Conservation (phyloP, 208 protist genomes). For the Wallacemonas rigidus region DNA sequence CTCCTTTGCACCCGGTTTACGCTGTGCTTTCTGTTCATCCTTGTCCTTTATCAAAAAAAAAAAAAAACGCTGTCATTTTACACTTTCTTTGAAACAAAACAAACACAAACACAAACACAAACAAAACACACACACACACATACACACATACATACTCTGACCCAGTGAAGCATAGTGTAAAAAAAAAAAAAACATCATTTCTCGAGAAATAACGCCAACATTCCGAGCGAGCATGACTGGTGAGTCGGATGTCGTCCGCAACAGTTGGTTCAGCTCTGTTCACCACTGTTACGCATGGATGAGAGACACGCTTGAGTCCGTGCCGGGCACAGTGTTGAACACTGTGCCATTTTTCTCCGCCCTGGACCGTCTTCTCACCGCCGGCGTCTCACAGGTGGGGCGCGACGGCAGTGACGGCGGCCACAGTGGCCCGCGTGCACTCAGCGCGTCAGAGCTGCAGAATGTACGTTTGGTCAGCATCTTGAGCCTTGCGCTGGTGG, state of each 20-base stretch:
- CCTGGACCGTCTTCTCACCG: constrained; percentile 3
- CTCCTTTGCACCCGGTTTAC: no score
- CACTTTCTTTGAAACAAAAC: background rate
- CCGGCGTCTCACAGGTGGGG: background rate
- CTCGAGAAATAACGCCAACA: no score
- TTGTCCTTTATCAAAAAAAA: background rate
- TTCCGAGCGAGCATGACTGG: background rate
- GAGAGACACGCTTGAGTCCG: background rate
- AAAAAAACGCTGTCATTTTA: background rate
- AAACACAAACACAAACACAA: background rate
- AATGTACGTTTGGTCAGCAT: background rate
- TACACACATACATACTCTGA: background rate
- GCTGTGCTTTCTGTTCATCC: background rate
- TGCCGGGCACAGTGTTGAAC: background rate
- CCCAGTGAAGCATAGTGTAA: no score
- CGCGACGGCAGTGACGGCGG: background rate
- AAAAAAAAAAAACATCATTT: no score
- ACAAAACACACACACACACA: background rate
- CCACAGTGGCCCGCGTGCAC: background rate
- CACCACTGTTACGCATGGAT: background rate
- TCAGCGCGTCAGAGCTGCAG: constrained; percentile 2
- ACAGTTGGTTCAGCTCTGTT: background rate
- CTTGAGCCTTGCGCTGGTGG: background rate
- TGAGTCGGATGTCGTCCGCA: background rate
- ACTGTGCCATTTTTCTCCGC: background rate